A percentile compares a stretch with the other conserved stretches of the same genome.
Evolutionary conservation across 371 early-diverging fungal genomes (phyloP).

Genomic region (Mucor piriformis): DNA sequence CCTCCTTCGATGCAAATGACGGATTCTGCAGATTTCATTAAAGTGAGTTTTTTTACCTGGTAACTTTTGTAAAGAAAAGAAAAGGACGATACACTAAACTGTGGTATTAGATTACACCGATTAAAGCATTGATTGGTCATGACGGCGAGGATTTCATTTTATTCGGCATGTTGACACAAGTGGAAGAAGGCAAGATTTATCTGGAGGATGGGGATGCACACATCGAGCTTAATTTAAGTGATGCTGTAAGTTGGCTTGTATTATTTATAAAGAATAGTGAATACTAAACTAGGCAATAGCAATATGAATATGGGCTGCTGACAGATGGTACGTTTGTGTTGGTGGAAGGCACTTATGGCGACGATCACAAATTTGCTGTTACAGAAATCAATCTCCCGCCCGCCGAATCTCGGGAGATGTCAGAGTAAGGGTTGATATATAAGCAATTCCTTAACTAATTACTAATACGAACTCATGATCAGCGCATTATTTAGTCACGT

Average conservation of each 20-base stretch:
- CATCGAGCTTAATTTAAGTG: slow-evolving; percentile 69
- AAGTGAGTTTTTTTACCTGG: too few relatives aligned
- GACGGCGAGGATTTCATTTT: slow-evolving; percentile 72
- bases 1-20: slow-evolving; percentile 39
- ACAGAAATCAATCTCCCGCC: slow-evolving; percentile 78
- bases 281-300: slow-evolving; percentile 23
- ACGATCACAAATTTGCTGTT: slow-evolving; percentile 71
- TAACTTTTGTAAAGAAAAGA: too few relatives aligned
- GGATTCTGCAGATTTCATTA: slow-evolving; percentile 15
- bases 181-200: slow-evolving; percentile 79
- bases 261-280: not conserved
- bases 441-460: not conserved
- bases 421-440: slow-evolving; percentile 49
- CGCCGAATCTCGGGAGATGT: slow-evolving; percentile 64
- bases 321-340: slow-evolving; percentile 85
- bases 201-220: slow-evolving; percentile 85
- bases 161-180: slow-evolving; percentile 88
- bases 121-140: slow-evolving; percentile 81
- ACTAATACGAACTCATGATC: not conserved
- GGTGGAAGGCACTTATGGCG: slow-evolving; percentile 76
- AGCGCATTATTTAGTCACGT: slow-evolving; percentile 55
- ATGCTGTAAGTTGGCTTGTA: slow-evolving; percentile 30
- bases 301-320: slow-evolving; percentile 70
- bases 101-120: slow-evolving; percentile 68
- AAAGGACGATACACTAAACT: not conserved